These are phyloP conservation scores for Cicer judaicum DNA, from an alignment of 306 rosid species.

Conservation along the genomic window DNA sequence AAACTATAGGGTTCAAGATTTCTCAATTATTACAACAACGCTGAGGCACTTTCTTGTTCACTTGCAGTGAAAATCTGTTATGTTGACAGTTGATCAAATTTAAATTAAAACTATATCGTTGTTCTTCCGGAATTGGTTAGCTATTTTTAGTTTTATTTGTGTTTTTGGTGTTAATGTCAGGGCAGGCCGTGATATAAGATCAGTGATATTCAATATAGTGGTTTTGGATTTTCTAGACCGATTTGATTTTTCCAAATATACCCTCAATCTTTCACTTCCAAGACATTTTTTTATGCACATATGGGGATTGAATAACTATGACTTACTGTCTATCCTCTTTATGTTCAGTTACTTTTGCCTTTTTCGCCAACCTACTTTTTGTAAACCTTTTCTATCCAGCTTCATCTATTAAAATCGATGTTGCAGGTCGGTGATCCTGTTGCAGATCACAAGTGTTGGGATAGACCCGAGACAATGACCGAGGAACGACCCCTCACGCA, in stretches of 20 bases:
- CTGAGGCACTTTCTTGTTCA: constrained; percentile 11
- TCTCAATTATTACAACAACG: background rate
- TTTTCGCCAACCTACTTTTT: background rate
- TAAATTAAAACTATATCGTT: constrained; percentile 12
- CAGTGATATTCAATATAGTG: constrained; percentile 35
- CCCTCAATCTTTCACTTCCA: constrained; percentile 9
- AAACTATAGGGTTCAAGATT: background rate
- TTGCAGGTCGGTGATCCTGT: constrained; percentile 88
- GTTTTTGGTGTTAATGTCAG: constrained; percentile 13
- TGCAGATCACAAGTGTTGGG: constrained; percentile 85
- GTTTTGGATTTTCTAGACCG: background rate
- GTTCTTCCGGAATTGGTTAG: constrained; percentile 22
- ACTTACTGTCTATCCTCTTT: constrained; percentile 5
- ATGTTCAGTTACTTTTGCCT: constrained; percentile 1
- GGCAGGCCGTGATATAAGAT: constrained; percentile 18
- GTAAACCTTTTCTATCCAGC: constrained; percentile 33
- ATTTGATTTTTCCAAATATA: background rate
- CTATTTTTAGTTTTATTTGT: constrained; percentile 9
- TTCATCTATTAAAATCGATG: constrained; percentile 33
- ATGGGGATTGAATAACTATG: constrained; percentile 20
- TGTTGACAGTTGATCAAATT: constrained; percentile 19
- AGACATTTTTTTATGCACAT: constrained; percentile 23
- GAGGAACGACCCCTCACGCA: constrained; percentile 74
- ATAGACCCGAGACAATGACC: constrained; percentile 80
- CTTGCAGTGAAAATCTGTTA: background rate